phyloP scores from a whole-genome alignment of 768 basidiomycete genomes.

The Lactarius vividus region DNA sequence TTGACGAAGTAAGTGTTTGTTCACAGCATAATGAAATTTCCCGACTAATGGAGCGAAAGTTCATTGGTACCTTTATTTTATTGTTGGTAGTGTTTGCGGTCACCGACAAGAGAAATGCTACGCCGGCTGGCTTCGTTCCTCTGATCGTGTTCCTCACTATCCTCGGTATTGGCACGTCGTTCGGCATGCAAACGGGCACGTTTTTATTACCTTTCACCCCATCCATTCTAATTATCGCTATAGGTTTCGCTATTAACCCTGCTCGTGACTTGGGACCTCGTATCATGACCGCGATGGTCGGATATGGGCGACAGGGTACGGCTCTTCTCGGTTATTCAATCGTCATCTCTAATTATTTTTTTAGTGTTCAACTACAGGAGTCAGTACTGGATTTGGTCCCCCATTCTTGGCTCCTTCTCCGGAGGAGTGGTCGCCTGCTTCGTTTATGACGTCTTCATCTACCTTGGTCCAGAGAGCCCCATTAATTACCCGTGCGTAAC shows the following conservation, averaged over 20 bases:
- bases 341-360: neutral
- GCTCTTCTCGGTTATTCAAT: neutral
- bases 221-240: neutral
- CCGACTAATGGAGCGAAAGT: slow-evolving; percentile 36
- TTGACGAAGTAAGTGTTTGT: slow-evolving; percentile 39
- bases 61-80: slow-evolving; percentile 54
- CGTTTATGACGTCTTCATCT: slow-evolving; percentile 59
- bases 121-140: slow-evolving; percentile 51
- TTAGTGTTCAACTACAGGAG: slow-evolving; percentile 43
- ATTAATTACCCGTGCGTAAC: slow-evolving; percentile 52
- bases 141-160: slow-evolving; percentile 54
- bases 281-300: slow-evolving; percentile 66
- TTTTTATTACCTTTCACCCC: neutral
- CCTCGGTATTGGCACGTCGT: slow-evolving; percentile 54
- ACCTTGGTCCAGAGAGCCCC: slow-evolving; percentile 52
- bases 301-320: slow-evolving; percentile 54
- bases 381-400: slow-evolving; percentile 77
- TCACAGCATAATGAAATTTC: neutral
- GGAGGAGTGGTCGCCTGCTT: slow-evolving; percentile 55
- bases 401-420: slow-evolving; percentile 55
- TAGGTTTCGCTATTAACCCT: slow-evolving; percentile 64
- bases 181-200: slow-evolving; percentile 58
- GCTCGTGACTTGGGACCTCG: slow-evolving; percentile 73
- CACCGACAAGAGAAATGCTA: slow-evolving; percentile 51
- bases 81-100: slow-evolving; percentile 52